A percentile compares a stretch with the other conserved stretches of the same genome.
Conservation (phyloP, 306 rosid species). For the Ormosia semicastrata region DNA sequence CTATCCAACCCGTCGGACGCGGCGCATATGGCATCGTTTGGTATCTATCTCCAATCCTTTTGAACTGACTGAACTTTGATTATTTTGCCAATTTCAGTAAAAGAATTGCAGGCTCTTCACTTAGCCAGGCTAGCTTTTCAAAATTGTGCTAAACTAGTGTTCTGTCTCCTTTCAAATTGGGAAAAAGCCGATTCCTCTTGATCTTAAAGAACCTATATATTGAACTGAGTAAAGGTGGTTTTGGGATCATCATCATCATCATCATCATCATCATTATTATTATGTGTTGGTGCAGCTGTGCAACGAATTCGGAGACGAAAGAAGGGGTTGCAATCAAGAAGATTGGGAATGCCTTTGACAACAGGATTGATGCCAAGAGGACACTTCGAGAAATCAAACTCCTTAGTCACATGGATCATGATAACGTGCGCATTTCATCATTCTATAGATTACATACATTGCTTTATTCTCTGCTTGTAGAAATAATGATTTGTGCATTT, state of each 20-base stretch:
- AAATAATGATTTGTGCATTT: not conserved
- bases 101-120: no score
- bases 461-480: not conserved
- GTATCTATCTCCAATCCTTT: conserved; percentile 23
- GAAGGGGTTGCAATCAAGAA: conserved; percentile 47
- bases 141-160: no score
- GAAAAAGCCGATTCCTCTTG: no score
- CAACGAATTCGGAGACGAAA: conserved; percentile 33
- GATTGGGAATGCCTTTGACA: conserved; percentile 44
- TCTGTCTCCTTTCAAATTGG: no score
- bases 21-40: conserved; percentile 98
- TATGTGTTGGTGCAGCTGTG: conserved; percentile 24
- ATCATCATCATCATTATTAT: no score
- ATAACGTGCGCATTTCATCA: conserved; percentile 47
- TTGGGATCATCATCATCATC: no score
- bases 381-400: conserved; percentile 47
- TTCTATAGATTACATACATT: not conserved
- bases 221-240: no score
- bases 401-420: conserved; percentile 80
- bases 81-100: not conserved
- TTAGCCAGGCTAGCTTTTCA: no score
- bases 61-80: not conserved
- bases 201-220: no score
- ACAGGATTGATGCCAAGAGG: conserved; percentile 45
- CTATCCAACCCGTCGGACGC: conserved; percentile 88